A percentile compares a stretch with the other conserved stretches of the same genome.
Conservation (phyloP, 305 asterid genomes). For the Fraxinus platypoda region DNA sequence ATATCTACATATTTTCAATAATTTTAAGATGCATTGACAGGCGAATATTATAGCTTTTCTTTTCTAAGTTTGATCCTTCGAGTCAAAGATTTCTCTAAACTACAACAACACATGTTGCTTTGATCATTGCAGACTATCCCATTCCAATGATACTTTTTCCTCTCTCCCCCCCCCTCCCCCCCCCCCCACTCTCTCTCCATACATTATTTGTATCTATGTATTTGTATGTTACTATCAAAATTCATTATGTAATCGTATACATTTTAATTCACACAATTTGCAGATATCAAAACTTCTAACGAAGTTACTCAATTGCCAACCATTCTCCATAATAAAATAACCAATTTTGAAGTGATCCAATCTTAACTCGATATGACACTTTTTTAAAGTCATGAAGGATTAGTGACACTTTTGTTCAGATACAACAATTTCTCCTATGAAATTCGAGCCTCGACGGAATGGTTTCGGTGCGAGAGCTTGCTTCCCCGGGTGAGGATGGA, state of each 20-base stretch:
- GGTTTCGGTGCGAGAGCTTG: no score
- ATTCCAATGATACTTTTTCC: constrained; percentile 41
- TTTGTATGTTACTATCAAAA: not conserved
- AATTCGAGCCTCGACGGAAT: no score
- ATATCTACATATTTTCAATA: not conserved
- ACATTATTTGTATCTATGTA: not conserved
- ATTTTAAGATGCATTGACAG: constrained; percentile 11
- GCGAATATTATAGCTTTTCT: constrained; percentile 33
- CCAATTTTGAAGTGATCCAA: not conserved
- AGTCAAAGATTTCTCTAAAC: constrained; percentile 46
- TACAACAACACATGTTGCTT: constrained; percentile 56
- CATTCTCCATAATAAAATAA: no score
- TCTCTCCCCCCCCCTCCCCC: constrained; percentile 14
- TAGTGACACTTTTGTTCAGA: not conserved
- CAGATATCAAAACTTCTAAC: no score
- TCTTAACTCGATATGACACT: not conserved
- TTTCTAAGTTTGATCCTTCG: constrained; percentile 42
- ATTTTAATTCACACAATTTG: no score
- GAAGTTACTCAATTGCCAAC: no score
- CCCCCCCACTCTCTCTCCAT: not conserved
- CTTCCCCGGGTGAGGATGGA: no score
- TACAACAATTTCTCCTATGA: no score
- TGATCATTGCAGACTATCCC: constrained; percentile 69
- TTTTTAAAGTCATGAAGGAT: not conserved
- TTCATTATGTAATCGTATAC: no score